Evolutionary conservation across 2,329 filamentous ascomycete genomes (phyloP), one percentile per base, ranked within the genome.

Genomic region (Chaetomiaceae sp.): DNA sequence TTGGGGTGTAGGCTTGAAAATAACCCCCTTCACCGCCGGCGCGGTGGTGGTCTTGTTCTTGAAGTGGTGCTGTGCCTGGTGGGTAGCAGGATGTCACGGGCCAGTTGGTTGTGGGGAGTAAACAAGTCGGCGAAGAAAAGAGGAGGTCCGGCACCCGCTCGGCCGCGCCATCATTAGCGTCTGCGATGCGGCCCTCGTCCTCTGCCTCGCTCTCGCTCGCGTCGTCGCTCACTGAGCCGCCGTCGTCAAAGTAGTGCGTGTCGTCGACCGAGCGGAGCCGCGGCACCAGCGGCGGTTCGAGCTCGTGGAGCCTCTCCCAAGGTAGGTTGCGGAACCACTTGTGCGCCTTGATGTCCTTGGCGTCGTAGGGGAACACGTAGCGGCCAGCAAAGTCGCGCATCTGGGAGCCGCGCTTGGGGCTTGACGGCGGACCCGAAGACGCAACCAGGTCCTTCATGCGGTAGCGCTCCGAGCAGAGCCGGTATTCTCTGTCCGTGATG

Each of bases 191-290:
- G 27, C 54, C 50, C 16, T 54, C 48, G 1, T 56, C 59, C 1
- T 70, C 69, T 1, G 68, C 65, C 3, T 71, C 65, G 5, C 76
- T 79, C 23, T 76, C 73, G 2, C 78, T 74, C 73, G 76, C 74
- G 60, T 86, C 83, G 30, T 86, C 83, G 30, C 79, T 82, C 45
- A 92, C 81, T 33, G 87, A 82, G 35, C 87, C 82, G 57, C 89
- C 87, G 44, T 90, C 85, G 52, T 96, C 88, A 63, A 97, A 97
- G 65, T 96, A 97, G 61, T 86, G 88, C 1, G 90, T 93, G 63
- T 91, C 87, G 45, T 87, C 84, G 56, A 76, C 72, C 25, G 74
- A 73, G 34, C 74, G 74, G 20, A 96, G 83, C 9, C 82, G 77
- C 0, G 92, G 92, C 1, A 95, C 73, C 61, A 95, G 92, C 0